Base-by-base conservation (phyloP, 176 grass and related monocot species). In the Oryza rufipogon region DNA sequence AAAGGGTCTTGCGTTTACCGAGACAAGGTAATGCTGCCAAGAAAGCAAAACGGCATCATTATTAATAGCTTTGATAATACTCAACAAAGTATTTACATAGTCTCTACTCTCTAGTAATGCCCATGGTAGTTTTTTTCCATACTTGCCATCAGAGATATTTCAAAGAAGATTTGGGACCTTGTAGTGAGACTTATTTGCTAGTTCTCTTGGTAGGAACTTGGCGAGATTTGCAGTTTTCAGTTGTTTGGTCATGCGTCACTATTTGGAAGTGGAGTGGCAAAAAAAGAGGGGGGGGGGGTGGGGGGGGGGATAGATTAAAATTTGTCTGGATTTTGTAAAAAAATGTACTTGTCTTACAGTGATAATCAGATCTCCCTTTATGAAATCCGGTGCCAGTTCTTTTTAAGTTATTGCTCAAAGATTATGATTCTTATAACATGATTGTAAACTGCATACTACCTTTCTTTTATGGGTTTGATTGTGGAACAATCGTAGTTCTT, bases 1-100 rank as follows among this genome's bases (percentile, higher is more conserved):
- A 93, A 93, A 86, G 88, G 91, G 80, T 88, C 88, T 6, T 88
- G 82, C 80, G 83, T 90, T 83, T 93, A 90, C 56, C 84, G 88
- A 80, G 83, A 90, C 32, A 86, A 90, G 91, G 91, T 93, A 83
- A 81, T 56, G 7, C 34, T 44, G 13, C 30, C 16, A 69, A 22
- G 16, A 5, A 64, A 47, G 26, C 45, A 49, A 8, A 38, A 32
- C 41, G 20, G 10, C 47, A 41, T 23, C 19, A 66, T 76, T 46
- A 39, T 84, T 26, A 42, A 68, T 36, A 15, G 68, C 65, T 20
- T 20, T 67, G 58, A 68, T 64, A 2, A 78, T 65, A 82, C 38
- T 11, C n/a, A 63, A 28, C 3, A 4, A 12, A 65, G 34, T 66
- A n/a, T 72, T 65, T 56, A 56, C 48, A 16, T 79, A 16, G 60